Conservation (phyloP, 2,329 filamentous ascomycete genomes). For the Didymella exigua region DNA sequence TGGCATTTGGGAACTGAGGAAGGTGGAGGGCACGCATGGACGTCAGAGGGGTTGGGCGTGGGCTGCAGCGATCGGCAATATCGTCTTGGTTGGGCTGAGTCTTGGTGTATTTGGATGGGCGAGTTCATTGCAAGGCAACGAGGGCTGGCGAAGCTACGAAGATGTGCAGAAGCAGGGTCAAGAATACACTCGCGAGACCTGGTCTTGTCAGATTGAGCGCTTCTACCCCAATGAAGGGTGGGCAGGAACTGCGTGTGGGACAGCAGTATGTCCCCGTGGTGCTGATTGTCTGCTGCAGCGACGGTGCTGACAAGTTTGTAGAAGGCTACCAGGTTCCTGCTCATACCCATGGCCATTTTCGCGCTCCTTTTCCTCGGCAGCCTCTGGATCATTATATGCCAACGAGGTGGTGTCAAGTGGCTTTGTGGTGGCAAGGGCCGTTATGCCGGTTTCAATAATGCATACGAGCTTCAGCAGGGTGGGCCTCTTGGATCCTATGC, state of each 20-base stretch:
- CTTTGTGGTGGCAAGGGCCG: constrained; percentile 34
- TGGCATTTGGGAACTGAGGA: constrained; percentile 40
- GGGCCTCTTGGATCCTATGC: neutral
- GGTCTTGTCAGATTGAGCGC: constrained; percentile 33
- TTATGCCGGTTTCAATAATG: constrained; percentile 35
- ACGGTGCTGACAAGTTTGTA: constrained; percentile 1
- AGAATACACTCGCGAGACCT: constrained; percentile 35
- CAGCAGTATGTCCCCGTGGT: constrained; percentile 21
- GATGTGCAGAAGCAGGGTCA: constrained; percentile 22
- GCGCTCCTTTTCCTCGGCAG: constrained; percentile 25
- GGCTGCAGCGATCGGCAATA: constrained; percentile 25
- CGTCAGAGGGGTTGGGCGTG: constrained; percentile 37
- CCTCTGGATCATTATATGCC: constrained; percentile 27
- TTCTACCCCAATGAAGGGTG: constrained; percentile 27
- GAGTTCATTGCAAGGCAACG: constrained; percentile 25
- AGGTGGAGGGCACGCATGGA: constrained; percentile 29
- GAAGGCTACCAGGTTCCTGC: constrained; percentile 34
- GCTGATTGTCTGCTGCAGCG: neutral
- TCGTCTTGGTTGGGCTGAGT: constrained; percentile 22
- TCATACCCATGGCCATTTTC: constrained; percentile 31
- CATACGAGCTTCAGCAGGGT: constrained; percentile 26
- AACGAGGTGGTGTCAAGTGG: constrained; percentile 38
- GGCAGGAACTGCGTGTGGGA: constrained; percentile 33
- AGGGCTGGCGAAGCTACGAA: constrained; percentile 24
- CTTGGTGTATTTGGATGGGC: constrained; percentile 30